Percentiles rank a stretch among this genome's conserved stretches.
phyloP scores from a whole-genome alignment of 108 stramenopile genomes.

The Mayamaea pseudoterrestris region DNA sequence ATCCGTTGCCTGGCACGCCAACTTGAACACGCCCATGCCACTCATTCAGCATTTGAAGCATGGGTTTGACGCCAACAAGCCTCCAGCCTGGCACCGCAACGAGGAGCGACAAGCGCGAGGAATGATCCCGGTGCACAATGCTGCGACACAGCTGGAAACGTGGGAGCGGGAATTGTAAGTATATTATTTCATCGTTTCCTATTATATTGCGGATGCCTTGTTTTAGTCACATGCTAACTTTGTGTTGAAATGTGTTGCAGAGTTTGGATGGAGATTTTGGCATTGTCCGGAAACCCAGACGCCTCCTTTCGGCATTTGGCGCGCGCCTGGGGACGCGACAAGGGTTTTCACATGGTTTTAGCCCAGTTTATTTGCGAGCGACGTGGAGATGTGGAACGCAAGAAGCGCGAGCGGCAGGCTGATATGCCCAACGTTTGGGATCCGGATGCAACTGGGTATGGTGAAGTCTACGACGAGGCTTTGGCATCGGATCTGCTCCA shows the following conservation, averaged over 20 bases:
- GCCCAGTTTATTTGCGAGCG: constrained; percentile 49
- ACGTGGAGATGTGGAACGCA: constrained; percentile 47
- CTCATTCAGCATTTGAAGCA: constrained; percentile 23
- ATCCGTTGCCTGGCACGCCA: constrained; percentile 21
- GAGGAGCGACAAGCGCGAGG: constrained; percentile 57
- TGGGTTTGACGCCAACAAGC: constrained; percentile 32
- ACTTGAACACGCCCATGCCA: constrained; percentile 14
- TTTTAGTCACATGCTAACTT: background rate
- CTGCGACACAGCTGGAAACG: constrained; percentile 41
- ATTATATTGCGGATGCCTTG: background rate
- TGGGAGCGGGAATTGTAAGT: constrained; percentile 70
- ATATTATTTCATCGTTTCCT: background rate
- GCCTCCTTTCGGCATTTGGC: constrained; percentile 43
- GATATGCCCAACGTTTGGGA: constrained; percentile 13
- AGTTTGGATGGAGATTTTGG: constrained; percentile 47
- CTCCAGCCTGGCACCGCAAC: constrained; percentile 64
- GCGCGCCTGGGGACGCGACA: constrained; percentile 58
- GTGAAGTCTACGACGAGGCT: constrained; percentile 20
- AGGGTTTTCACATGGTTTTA: constrained; percentile 54
- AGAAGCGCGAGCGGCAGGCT: constrained; percentile 28
- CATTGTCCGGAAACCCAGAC: constrained; percentile 29
- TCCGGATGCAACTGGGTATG: constrained; percentile 21
- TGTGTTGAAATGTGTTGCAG: too few species aligned
- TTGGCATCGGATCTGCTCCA: constrained; percentile 30
- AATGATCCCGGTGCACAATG: constrained; percentile 30